These are phyloP conservation scores for Claviceps pazoutovae DNA, from an alignment of 2,329 filamentous ascomycete genomes.

Conservation along the genomic window DNA sequence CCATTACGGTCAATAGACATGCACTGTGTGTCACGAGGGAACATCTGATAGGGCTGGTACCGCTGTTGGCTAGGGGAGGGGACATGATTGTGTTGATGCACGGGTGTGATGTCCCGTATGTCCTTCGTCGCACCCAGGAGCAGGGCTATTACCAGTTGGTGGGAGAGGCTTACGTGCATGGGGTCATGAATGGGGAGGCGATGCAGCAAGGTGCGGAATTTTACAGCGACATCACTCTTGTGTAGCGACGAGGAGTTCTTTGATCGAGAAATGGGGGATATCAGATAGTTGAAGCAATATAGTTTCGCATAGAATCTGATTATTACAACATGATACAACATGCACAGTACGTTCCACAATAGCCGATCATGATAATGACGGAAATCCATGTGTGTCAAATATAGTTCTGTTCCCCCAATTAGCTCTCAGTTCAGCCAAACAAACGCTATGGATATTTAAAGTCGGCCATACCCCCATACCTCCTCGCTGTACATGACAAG, in stretches of 20 bases:
- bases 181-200: constrained; percentile 8
- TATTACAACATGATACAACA: too few species aligned
- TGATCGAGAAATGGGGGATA: too few species aligned
- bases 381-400: too few species aligned
- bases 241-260: neutral
- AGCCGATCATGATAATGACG: too few species aligned
- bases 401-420: too few species aligned
- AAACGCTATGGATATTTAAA: too few species aligned
- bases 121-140: constrained; percentile 2
- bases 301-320: too few species aligned
- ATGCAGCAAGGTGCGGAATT: neutral
- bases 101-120: constrained; percentile 7
- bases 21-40: constrained; percentile 3
- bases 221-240: constrained; percentile 1
- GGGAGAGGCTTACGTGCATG: constrained; percentile 8
- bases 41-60: constrained; percentile 5
- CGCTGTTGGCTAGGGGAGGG: constrained; percentile 1
- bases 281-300: too few species aligned
- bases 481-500: too few species aligned
- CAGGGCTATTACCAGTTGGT: constrained; percentile 4
- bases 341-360: too few species aligned
- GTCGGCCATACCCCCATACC: too few species aligned
- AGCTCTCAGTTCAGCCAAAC: too few species aligned
- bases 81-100: constrained; percentile 6
- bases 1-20: constrained; percentile 1